Conservation (phyloP, 2,329 filamentous ascomycete genomes). For the Mycogone perniciosa region DNA sequence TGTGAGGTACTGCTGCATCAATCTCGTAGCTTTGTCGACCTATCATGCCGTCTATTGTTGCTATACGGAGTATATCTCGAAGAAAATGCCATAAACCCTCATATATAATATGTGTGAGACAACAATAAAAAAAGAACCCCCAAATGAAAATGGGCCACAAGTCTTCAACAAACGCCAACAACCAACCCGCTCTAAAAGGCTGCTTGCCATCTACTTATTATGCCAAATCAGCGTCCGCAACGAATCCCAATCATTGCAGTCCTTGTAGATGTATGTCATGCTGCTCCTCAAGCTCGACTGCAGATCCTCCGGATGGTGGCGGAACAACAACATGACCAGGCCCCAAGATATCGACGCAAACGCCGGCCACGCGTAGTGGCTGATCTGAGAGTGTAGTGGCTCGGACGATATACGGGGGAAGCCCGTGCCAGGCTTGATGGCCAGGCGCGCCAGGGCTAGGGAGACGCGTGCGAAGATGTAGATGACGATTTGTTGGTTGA, state of each 20-base stretch:
- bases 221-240: constrained; percentile 79
- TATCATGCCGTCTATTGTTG: not conserved
- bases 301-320: constrained; percentile 83
- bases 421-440: constrained; percentile 58
- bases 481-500: constrained; percentile 96
- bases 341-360: constrained; percentile 92
- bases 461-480: constrained; percentile 93
- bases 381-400: constrained; percentile 44
- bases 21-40: too few relatives aligned
- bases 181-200: not conserved
- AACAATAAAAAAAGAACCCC: not conserved
- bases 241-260: constrained; percentile 85
- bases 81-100: not conserved
- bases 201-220: constrained; percentile 51
- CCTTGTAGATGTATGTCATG: constrained; percentile 94
- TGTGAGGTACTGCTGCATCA: too few relatives aligned
- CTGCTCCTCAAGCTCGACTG: constrained; percentile 87
- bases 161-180: not conserved
- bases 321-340: constrained; percentile 90
- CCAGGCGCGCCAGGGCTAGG: constrained; percentile 75
- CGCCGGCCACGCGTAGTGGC: constrained; percentile 77
- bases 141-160: not conserved
- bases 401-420: constrained; percentile 46
- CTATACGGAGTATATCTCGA: not conserved
- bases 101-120: not conserved